Conservation (phyloP, 2,329 filamentous ascomycete species). For the Claviceps quebecensis region DNA sequence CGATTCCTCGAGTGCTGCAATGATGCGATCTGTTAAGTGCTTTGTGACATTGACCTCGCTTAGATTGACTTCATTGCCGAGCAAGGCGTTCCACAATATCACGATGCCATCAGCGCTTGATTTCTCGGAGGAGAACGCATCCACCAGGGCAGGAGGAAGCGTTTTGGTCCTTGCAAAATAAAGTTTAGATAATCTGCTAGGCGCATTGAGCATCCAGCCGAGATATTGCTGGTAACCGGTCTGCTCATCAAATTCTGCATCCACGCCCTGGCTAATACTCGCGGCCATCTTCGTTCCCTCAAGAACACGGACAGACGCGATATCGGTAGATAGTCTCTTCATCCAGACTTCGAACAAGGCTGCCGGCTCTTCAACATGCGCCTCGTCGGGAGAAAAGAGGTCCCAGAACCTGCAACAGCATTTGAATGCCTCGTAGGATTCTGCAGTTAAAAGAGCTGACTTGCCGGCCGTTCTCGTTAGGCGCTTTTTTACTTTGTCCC, state of each 20-base stretch:
- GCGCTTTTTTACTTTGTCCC: constrained; percentile 19
- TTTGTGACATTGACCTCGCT: constrained; percentile 19
- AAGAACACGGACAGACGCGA: constrained; percentile 12
- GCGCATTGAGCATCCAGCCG: constrained; percentile 20
- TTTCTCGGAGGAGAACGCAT: constrained; percentile 11
- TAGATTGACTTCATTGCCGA: constrained; percentile 25
- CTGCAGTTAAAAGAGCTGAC: constrained; percentile 17
- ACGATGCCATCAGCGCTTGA: constrained; percentile 8
- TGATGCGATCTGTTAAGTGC: constrained; percentile 19
- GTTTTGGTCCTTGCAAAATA: constrained; percentile 12
- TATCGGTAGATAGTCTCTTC: constrained; percentile 17
- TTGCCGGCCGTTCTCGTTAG: constrained; percentile 20
- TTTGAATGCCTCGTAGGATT: constrained; percentile 27
- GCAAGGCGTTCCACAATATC: constrained; percentile 17
- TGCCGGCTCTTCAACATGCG: constrained; percentile 15
- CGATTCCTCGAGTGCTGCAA: constrained; percentile 15
- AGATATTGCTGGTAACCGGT: constrained; percentile 19
- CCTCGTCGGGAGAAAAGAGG: constrained; percentile 22
- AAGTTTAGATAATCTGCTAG: constrained; percentile 18
- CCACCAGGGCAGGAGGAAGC: constrained; percentile 14
- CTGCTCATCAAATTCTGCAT: constrained; percentile 14
- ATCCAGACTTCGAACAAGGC: constrained; percentile 21
- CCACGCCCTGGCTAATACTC: constrained; percentile 6
- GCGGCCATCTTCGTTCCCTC: constrained; percentile 12
- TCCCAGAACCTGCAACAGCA: constrained; percentile 26